Evolutionary conservation across 2,329 filamentous ascomycete genomes (phyloP).

Genomic region (Colletotrichum chlorophyti): DNA sequence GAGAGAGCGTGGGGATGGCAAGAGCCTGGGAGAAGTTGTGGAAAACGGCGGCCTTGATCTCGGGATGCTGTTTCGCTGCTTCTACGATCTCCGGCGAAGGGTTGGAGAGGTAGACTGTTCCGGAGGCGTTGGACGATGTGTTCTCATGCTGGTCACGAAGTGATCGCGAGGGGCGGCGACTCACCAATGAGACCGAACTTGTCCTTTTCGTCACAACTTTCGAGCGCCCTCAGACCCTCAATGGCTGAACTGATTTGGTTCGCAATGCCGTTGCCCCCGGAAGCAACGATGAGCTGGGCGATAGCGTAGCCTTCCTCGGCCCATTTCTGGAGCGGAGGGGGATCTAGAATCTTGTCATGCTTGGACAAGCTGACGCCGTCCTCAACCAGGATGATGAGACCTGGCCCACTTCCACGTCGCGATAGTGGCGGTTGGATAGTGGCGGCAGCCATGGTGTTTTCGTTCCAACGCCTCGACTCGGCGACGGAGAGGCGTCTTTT

Average conservation of each 20-base stretch:
- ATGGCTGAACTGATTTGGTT: conserved; percentile 2
- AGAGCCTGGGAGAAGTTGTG: conserved; percentile 16
- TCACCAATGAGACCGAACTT: conserved; percentile 23
- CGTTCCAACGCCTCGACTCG: background rate
- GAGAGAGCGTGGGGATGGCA: conserved; percentile 11
- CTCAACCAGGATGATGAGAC: conserved; percentile 37
- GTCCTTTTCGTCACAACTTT: conserved; percentile 38
- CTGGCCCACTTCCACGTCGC: conserved; percentile 40
- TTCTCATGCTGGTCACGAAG: too few relatives aligned
- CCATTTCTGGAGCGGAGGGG: conserved; percentile 70
- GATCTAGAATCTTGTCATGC: conserved; percentile 32
- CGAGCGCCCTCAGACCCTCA: background rate
- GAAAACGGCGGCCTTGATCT: conserved; percentile 24
- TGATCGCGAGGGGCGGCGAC: background rate
- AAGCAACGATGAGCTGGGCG: conserved; percentile 50
- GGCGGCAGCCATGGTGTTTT: conserved; percentile 4
- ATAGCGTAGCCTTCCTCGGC: conserved; percentile 74
- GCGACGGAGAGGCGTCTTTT: too few relatives aligned
- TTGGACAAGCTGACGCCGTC: conserved; percentile 13
- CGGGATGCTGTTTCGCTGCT: background rate
- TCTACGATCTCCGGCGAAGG: background rate
- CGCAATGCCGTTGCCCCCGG: background rate
- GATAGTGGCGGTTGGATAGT: conserved; percentile 36
- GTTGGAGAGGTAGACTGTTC: background rate
- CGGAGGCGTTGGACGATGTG: background rate